Base-by-base conservation (phyloP, 331 rosid genomes). In the Acacia concinna region DNA sequence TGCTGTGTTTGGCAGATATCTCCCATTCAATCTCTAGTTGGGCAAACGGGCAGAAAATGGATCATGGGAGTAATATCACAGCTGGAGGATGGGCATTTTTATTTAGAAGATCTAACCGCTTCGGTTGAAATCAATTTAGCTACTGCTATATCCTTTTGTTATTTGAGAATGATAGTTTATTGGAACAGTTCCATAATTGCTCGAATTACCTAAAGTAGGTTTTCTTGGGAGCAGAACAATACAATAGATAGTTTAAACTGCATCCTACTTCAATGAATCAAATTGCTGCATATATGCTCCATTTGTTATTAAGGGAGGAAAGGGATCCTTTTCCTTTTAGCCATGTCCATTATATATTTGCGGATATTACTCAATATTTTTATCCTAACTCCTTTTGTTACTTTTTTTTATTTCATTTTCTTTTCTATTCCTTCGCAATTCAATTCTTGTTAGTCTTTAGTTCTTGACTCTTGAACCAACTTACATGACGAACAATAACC, bases 61-160 rank as follows among this genome's bases (percentile, higher is more conserved):
- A 93, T 95, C 38, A 93, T 93, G 98, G 99, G 96, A 71, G 85
- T 95, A 80, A 91, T 95, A 79, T 95, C 94, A 68, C 98, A 95
- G 88, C 83, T 93, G 89, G 98, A 95, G 87, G 98, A 95, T 76
- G 98, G 93, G 0, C 99, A 90, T 83, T 91, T 86, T 81, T 95
- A 88, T 85, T 84, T 95, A 90, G 98, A 95, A 89, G 98, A 95
- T 81, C 97, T 95, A 17, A 85, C 96, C 2, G 98, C 99, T 25
- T 88, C 98, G 40, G 97, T 95, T 65, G 90, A 91, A 85, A 91
- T 93, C 77, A 84, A 78, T 82, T 88, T 95, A 69, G 76, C 96
- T 68, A 81, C 74, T 73, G 96, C 99, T 78, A 95, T 95, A 95
- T 95, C 98, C 99, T 91, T 87, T 52, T 57, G 31, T 54, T 27